phyloP scores from a whole-genome alignment of 2,329 filamentous ascomycete genomes.

The Fusarium vanettenii region DNA sequence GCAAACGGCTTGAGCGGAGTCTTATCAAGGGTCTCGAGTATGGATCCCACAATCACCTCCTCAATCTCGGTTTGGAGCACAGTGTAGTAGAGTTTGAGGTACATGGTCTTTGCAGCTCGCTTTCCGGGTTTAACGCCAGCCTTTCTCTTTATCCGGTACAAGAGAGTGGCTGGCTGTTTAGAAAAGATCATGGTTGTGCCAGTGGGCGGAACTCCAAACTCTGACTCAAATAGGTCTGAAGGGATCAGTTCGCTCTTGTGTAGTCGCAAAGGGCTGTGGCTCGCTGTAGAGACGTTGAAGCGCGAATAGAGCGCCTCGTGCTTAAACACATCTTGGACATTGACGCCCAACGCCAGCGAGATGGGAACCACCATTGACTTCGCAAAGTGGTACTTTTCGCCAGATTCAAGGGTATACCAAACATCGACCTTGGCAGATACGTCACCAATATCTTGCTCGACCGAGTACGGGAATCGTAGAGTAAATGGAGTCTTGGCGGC shows the following conservation, averaged over 20 bases:
- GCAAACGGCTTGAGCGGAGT: constrained; percentile 59
- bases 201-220: constrained; percentile 66
- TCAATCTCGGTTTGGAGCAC: constrained; percentile 81
- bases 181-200: constrained; percentile 76
- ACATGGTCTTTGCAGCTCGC: constrained; percentile 60
- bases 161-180: constrained; percentile 81
- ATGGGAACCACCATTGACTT: constrained; percentile 74
- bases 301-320: constrained; percentile 83
- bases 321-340: constrained; percentile 97
- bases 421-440: constrained; percentile 83
- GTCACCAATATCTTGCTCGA: constrained; percentile 79
- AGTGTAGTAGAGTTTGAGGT: constrained; percentile 80
- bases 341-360: constrained; percentile 87
- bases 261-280: constrained; percentile 78
- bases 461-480: constrained; percentile 82
- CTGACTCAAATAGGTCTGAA: constrained; percentile 75
- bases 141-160: constrained; percentile 81
- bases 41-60: constrained; percentile 56
- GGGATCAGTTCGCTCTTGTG: constrained; percentile 76
- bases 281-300: constrained; percentile 90
- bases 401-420: constrained; percentile 75
- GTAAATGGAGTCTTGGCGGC: constrained; percentile 59
- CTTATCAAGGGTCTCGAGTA: constrained; percentile 54
- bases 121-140: constrained; percentile 49
- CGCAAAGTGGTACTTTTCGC: constrained; percentile 54